Percentiles rank a stretch among this genome's conserved stretches.
These are phyloP conservation scores for Apocynum venetum DNA, from an alignment of 257 asterid genomes.

Conservation along the genomic window DNA sequence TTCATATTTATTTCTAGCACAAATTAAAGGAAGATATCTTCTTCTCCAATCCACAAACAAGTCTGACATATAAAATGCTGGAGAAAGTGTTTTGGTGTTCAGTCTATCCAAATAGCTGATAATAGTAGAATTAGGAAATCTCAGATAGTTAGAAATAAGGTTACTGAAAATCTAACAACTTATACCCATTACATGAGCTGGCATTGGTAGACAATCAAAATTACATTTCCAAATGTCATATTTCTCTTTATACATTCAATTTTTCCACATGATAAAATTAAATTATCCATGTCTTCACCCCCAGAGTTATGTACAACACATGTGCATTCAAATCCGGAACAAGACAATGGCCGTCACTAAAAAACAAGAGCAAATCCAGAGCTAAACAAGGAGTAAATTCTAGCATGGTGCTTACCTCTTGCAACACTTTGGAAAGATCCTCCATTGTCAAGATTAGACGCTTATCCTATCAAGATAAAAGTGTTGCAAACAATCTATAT, in stretches of 20 bases:
- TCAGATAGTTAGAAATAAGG: background rate
- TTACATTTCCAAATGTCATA: background rate
- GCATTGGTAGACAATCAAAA: background rate
- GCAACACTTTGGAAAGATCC: slow-evolving; percentile 89
- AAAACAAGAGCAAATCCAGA: background rate
- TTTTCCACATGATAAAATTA: background rate
- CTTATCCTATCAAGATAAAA: slow-evolving; percentile 61
- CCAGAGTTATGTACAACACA: background rate
- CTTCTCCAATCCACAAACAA: background rate
- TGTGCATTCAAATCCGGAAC: background rate
- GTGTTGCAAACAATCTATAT: slow-evolving; percentile 20
- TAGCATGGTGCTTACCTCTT: slow-evolving; percentile 51
- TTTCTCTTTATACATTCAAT: background rate
- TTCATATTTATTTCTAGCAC: background rate
- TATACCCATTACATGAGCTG: background rate
- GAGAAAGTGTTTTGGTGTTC: background rate
- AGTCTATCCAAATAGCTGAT: background rate
- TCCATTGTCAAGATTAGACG: slow-evolving; percentile 93
- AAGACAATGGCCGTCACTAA: background rate
- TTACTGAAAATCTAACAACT: background rate
- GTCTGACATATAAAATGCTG: background rate
- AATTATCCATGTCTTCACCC: background rate
- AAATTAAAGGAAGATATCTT: background rate
- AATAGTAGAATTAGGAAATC: background rate
- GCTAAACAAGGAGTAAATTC: background rate